Base-by-base conservation (phyloP, 2,329 filamentous ascomycete genomes). In the Hypomyces rosellus region DNA sequence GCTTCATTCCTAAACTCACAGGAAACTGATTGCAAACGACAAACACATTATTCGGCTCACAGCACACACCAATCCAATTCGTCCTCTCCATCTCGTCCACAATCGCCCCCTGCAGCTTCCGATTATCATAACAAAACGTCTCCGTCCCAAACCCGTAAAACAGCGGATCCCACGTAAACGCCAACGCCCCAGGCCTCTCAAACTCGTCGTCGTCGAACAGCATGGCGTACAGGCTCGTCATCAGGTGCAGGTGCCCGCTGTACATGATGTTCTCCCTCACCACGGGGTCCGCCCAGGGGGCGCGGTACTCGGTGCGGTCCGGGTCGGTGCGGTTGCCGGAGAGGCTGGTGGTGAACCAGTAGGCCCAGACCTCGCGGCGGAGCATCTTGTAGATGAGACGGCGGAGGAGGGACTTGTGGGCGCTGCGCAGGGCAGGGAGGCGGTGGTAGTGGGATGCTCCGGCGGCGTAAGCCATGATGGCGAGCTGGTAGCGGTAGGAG, bases 1-100 rank as follows among this genome's bases (percentile, higher is more conserved):
- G 8, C 9, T 30, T 11, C 8, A 11, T 11, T 30, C 25, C 2
- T 8, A 33, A n/a, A 39, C 49, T 5, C 42, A 70, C 68, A 3
- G 68, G 69, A 58, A 73, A 73, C 50, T 72, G 71, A 53, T 73
- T 73, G 57, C 70, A 73, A 41, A 70, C 64, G 4, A 69, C 55
- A 50, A 69, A 70, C 7, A 69, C 61, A 3, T 54, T 57, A 55
- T 73, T 74, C 2, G 69, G 71, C 57, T 73, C 71, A 51, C 70
- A 73, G 44, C 69, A 73, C 1, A 69, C 69, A 0, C 70, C 69
- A 2, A 70, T 54, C 68, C 68, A 73, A 0, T 56, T 57, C 40
- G 66, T 64, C 12, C 57, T 46, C 52, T 70, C 69, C 67, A 73
- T 71, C 37, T 61, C 54, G 30, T 67, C 63, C n/a, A 73, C 48